Evolutionary conservation across 1,284 basidiomycete species (phyloP), one percentile per base, ranked within the genome.

Genomic region (Neonothopanus nambi): DNA sequence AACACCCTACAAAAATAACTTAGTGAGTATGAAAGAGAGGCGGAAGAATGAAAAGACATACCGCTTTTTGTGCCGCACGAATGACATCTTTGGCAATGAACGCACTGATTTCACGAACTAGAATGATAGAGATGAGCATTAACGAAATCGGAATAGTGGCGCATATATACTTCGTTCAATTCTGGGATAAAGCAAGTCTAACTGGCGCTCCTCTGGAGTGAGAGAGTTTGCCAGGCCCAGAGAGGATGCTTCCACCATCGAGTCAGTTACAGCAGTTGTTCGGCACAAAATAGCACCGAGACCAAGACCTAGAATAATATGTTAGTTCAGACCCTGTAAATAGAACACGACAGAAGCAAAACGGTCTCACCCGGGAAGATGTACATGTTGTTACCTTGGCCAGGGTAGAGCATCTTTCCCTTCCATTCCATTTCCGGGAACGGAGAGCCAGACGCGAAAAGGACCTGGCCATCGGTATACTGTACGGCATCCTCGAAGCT

Each of bases 321-420:
- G 11, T 28, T 5, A 5, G 11, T 5, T 33, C 3, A 33, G 30
- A 11, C 30, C 2, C 13, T 11, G 30, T 9, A 12, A 38, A 28
- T 9, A n/a, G n/a, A n/a, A n/a, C 13, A n/a, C 21, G 18, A 26
- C 9, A 18, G 39, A 60, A 49, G 51, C 51, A 24, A 46, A 68
- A n/a, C n/a, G n/a, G n/a, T n/a, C 74, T 12, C 45, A 80, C 83
- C 81, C 53, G 85, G 83, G 75, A 87, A 87, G 65, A 87, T 85
- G 65, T 86, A 89, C 87, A 93, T 92, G 72, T 95, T 95, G 70
- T 95, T 95, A 35, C 88, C 94, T 72, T 97, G 95, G 35, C 92
- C 92, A 5, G 95, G 88, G 64, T 91, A 89, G 61, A 89, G 74
- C 33, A 65, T 79, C 57, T 74, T 75, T 45, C 87, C 84, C 30